phyloP scores from a whole-genome alignment of 768 basidiomycete species.

The Russula lepida region DNA sequence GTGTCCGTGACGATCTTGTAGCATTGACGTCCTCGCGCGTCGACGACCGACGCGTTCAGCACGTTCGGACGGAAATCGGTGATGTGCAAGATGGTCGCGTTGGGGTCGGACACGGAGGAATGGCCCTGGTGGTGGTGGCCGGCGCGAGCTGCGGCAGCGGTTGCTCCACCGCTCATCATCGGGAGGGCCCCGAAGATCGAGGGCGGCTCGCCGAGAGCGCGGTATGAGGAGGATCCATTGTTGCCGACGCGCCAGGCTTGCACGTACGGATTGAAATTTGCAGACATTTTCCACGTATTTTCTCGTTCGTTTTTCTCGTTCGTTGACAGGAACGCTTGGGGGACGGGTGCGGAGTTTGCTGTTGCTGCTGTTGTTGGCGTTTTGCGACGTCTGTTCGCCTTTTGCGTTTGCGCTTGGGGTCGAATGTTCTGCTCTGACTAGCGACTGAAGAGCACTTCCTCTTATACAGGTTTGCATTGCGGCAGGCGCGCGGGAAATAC shows the following conservation, averaged over 20 bases:
- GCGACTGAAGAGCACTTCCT: too few relatives aligned
- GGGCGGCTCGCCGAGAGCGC: neutral
- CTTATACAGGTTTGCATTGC: too few relatives aligned
- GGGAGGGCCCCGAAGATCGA: constrained; percentile 21
- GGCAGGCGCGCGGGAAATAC: too few relatives aligned
- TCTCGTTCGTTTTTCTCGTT: neutral
- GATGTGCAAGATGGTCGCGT: constrained; percentile 10
- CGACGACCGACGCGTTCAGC: constrained; percentile 19
- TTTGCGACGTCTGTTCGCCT: neutral
- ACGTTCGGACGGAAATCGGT: constrained; percentile 17
- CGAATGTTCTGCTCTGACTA: neutral
- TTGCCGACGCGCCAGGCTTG: constrained; percentile 19
- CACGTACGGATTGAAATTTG: constrained; percentile 20
- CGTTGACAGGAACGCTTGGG: too few relatives aligned
- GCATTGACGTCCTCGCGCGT: constrained; percentile 7
- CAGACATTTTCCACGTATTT: constrained; percentile 1
- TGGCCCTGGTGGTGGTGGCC: neutral
- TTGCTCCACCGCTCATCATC: neutral
- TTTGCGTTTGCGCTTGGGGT: neutral
- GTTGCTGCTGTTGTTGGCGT: neutral
- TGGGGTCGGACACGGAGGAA: too few relatives aligned
- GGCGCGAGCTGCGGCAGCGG: neutral
- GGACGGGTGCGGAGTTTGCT: neutral
- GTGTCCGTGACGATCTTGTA: constrained; percentile 17
- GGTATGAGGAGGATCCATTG: neutral